Base-by-base conservation (phyloP, 176 grass and related monocot genomes). In the Melocanna baccifera region DNA sequence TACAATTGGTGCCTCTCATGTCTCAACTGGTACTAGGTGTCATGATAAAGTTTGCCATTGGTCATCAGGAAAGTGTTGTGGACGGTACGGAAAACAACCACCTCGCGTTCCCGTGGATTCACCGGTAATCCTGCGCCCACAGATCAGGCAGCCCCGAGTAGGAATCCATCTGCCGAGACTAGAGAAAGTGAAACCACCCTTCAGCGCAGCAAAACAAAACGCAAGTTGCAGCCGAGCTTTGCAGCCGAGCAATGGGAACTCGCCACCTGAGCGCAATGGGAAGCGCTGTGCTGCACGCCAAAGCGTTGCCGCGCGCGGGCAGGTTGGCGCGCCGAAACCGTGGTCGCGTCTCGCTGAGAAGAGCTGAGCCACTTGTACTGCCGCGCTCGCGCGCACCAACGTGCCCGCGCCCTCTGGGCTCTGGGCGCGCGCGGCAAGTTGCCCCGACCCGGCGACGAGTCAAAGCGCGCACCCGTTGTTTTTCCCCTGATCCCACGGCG, bases 401-500 rank as follows among this genome's bases (percentile, higher is more conserved):
- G 50, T 52, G 8, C 13, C 30, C 19, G 22, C 53, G 20, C 48
- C 20, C 14, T 30, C 64, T 48, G 19, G 1, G 59, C 58, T 3
- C 9, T 3, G 19, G 77, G 7, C 7, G 48, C 47, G 7, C 10
- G 7, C 5, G 62, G 40, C 73, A 77, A 77, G 59, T 57, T 67
- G 69, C 9, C 37, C 3, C 41, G 40, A 19, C 22, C 43, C 56
- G 45, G 76, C 3, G 7, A 11, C 18, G 62, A 61, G 85, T 75
- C 77, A 64, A 86, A 51, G 19, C 15, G 41, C 20, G 67, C 63
- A 1, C 64, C 73, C 79, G 65, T 20, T 82, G 88, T 79, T 90
- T 71, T 78, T 58, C 77, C 43, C 46, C n/a, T 12, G 48, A 85
- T 76, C 67, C 83, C 18, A 46, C 73, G 84, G 79, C 84, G 66